phyloP scores from a whole-genome alignment of 768 basidiomycete species.

The Mycena rosella region DNA sequence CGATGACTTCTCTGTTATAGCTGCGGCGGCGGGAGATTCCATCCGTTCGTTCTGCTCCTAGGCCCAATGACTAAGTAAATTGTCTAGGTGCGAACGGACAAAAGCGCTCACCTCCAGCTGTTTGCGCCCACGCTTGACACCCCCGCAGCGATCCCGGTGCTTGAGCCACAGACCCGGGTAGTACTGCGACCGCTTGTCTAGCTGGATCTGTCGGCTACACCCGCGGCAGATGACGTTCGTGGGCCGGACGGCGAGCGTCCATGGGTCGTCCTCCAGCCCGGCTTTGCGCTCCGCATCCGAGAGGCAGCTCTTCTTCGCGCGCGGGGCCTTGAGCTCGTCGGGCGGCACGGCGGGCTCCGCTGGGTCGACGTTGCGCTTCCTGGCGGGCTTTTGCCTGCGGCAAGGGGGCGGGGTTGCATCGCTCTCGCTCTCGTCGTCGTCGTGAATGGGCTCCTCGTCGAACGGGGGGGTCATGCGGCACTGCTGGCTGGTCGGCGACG shows the following conservation, averaged over 20 bases:
- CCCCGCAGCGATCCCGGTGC: constrained; percentile 19
- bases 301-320: constrained; percentile 9
- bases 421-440: neutral
- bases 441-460: no score
- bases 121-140: neutral
- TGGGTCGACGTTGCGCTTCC: neutral
- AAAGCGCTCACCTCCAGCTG: no score
- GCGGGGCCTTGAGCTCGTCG: neutral
- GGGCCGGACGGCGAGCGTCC: neutral
- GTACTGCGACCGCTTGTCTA: constrained; percentile 12
- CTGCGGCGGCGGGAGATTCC: no score
- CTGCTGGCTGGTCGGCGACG: neutral
- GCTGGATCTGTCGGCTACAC: constrained; percentile 5
- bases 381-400: neutral
- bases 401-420: neutral
- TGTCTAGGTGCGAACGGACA: no score
- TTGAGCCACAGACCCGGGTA: constrained; percentile 28
- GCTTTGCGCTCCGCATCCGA: constrained; percentile 9
- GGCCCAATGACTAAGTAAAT: no score
- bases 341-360: neutral
- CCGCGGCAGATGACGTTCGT: constrained; percentile 8
- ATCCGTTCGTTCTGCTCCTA: no score
- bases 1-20: no score
- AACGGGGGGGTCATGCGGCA: neutral
- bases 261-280: neutral